phyloP scores from a whole-genome alignment of 2,329 filamentous ascomycete species.

The Aspergillus hortae region DNA sequence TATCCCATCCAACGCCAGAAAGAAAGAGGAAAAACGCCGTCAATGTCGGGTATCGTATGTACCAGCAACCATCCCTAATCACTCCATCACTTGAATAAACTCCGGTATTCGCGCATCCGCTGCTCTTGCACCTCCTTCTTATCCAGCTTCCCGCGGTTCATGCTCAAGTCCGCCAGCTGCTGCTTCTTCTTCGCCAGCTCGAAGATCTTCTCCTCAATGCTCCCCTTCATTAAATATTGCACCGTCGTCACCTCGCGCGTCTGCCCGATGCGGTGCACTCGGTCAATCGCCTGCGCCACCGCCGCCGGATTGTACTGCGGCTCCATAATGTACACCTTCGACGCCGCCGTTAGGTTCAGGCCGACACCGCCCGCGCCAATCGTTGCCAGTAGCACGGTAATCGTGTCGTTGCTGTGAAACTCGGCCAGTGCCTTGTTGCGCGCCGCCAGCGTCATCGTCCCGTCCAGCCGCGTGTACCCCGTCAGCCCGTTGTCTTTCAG shows the following conservation, averaged over 20 bases:
- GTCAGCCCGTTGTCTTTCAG: constrained; percentile 56
- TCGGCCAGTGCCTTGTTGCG: constrained; percentile 71
- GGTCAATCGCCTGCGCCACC: constrained; percentile 90
- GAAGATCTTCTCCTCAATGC: constrained; percentile 93
- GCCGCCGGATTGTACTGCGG: constrained; percentile 96
- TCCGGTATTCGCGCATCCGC: constrained; percentile 59
- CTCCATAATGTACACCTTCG: constrained; percentile 93
- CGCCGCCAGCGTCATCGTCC: constrained; percentile 73
- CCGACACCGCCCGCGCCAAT: constrained; percentile 90
- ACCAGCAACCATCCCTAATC: background rate
- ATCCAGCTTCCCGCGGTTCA: constrained; percentile 63
- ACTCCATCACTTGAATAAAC: constrained; percentile 49
- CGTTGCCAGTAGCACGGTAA: constrained; percentile 83
- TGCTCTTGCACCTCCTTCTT: constrained; percentile 63
- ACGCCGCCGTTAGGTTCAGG: constrained; percentile 82
- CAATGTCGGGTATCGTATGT: constrained; percentile 12
- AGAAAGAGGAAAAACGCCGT: constrained; percentile 9
- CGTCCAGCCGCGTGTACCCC: constrained; percentile 77
- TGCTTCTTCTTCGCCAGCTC: constrained; percentile 89
- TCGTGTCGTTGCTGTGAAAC: constrained; percentile 68
- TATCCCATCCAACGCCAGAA: background rate
- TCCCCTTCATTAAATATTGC: constrained; percentile 83
- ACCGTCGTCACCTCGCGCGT: constrained; percentile 82
- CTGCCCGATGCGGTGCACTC: constrained; percentile 87
- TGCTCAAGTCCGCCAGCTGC: constrained; percentile 80